Evolutionary conservation across 2,329 filamentous ascomycete species (phyloP).

Genomic region (Fusarium coffeatum): DNA sequence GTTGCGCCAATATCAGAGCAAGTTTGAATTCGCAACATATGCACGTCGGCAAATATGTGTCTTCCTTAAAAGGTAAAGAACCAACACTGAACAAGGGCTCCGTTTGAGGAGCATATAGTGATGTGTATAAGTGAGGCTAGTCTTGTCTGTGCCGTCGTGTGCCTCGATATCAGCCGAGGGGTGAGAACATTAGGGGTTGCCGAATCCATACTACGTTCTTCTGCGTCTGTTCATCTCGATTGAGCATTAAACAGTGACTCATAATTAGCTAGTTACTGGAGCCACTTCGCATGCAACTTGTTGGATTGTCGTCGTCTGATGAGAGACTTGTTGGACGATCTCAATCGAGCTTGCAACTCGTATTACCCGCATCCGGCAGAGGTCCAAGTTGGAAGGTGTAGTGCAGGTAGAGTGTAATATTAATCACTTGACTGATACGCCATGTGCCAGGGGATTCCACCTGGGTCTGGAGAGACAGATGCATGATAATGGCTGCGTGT

Average conservation of each 20-base stretch:
- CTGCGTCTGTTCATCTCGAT: conserved; percentile 30
- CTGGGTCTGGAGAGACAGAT: conserved; percentile 32
- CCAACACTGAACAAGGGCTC: conserved; percentile 27
- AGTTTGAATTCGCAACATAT: conserved; percentile 5
- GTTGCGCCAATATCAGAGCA: conserved; percentile 20
- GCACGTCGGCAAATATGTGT: conserved; percentile 22
- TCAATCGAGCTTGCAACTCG: conserved; percentile 35
- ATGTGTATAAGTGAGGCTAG: conserved; percentile 11
- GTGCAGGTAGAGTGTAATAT: conserved; percentile 29
- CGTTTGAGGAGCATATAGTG: conserved; percentile 13
- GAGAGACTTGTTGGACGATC: conserved; percentile 29
- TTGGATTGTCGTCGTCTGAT: conserved; percentile 33
- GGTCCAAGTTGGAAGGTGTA: conserved; percentile 36
- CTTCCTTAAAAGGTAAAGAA: not conserved
- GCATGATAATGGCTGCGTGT: conserved; percentile 33
- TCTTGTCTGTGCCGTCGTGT: conserved; percentile 22
- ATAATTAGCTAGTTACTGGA: conserved; percentile 10
- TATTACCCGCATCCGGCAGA: conserved; percentile 22
- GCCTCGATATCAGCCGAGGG: conserved; percentile 21
- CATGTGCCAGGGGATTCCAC: conserved; percentile 45
- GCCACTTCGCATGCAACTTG: conserved; percentile 43
- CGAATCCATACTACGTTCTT: conserved; percentile 16
- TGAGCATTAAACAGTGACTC: conserved; percentile 9
- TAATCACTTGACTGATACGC: conserved; percentile 49
- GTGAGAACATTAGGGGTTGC: conserved; percentile 10